phyloP scores from a whole-genome alignment of 2,329 filamentous ascomycete species.

The Sporothrix euskadiensis region DNA sequence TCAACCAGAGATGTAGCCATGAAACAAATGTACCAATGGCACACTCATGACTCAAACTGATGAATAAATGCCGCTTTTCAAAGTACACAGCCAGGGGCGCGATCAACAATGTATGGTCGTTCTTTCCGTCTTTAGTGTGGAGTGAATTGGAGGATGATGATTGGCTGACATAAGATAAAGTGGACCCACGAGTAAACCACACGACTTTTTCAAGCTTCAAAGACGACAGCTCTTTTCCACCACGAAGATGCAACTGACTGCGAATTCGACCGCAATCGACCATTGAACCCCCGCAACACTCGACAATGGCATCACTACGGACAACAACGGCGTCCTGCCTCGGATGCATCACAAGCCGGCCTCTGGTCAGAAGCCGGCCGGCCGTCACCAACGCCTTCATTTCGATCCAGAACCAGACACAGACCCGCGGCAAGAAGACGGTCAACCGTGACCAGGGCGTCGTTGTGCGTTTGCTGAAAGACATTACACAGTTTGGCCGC shows the following conservation, averaged over 20 bases:
- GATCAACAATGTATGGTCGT: no score
- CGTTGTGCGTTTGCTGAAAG: constrained; percentile 46
- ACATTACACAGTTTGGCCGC: constrained; percentile 46
- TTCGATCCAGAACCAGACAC: constrained; percentile 35
- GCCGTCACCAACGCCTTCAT: constrained; percentile 33
- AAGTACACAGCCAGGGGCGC: not conserved
- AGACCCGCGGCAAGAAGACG: constrained; percentile 41
- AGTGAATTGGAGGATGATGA: not conserved
- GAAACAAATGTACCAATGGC: no score
- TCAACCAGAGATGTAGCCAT: no score
- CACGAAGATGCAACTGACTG: not conserved
- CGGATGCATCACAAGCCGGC: constrained; percentile 24
- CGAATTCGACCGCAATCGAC: not conserved
- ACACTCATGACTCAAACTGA: not conserved
- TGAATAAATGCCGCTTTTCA: not conserved
- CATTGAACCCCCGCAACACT: constrained; percentile 6
- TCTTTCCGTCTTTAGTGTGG: not conserved
- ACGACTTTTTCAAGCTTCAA: constrained; percentile 22
- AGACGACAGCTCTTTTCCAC: not conserved
- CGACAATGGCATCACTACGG: constrained; percentile 24
- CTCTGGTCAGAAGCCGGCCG: not conserved
- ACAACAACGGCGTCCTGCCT: constrained; percentile 31
- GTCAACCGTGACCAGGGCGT: constrained; percentile 45
- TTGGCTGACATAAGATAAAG: constrained; percentile 10
- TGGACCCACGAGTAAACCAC: constrained; percentile 10